Conservation (phyloP, 2,329 filamentous ascomycete genomes). For the Daldinia sp. region DNA sequence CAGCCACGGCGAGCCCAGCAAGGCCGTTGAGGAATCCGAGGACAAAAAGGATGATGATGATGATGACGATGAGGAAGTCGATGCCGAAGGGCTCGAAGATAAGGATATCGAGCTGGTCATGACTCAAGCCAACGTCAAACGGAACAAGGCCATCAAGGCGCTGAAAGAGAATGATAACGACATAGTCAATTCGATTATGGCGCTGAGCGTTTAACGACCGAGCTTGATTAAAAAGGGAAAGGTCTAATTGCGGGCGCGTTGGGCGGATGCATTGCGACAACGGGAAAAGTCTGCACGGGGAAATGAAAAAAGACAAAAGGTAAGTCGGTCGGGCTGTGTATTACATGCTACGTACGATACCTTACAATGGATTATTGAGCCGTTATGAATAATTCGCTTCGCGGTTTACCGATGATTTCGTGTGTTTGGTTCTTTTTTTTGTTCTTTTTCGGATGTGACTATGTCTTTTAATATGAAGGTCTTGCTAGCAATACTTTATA, state of each 20-base stretch:
- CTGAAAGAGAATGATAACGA: constrained; percentile 99
- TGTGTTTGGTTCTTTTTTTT: not conserved
- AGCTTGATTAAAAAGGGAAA: constrained; percentile 3
- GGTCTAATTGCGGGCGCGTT: constrained; percentile 19
- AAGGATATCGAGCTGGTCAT: constrained; percentile 99
- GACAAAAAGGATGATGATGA: constrained; percentile 82
- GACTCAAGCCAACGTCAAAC: constrained; percentile 94
- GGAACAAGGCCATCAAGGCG: constrained; percentile 99
- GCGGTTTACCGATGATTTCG: constrained; percentile 17
- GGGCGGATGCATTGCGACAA: constrained; percentile 44
- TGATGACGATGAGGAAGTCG: constrained; percentile 95
- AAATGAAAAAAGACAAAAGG: constrained; percentile 39
- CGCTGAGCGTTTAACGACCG: constrained; percentile 79
- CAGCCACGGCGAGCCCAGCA: constrained; percentile 76
- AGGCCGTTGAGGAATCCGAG: constrained; percentile 70
- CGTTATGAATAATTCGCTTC: constrained; percentile 26
- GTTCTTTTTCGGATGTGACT: too few species aligned
- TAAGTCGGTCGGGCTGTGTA: constrained; percentile 46
- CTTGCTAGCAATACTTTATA: not conserved
- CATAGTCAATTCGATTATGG: constrained; percentile 99
- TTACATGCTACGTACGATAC: constrained; percentile 47
- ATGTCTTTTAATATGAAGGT: not conserved
- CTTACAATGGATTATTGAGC: constrained; percentile 42
- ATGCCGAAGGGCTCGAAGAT: constrained; percentile 92
- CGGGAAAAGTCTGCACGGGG: constrained; percentile 40